Base-by-base conservation (phyloP, 1,284 basidiomycete species). In the Pseudozyma sp. region DNA sequence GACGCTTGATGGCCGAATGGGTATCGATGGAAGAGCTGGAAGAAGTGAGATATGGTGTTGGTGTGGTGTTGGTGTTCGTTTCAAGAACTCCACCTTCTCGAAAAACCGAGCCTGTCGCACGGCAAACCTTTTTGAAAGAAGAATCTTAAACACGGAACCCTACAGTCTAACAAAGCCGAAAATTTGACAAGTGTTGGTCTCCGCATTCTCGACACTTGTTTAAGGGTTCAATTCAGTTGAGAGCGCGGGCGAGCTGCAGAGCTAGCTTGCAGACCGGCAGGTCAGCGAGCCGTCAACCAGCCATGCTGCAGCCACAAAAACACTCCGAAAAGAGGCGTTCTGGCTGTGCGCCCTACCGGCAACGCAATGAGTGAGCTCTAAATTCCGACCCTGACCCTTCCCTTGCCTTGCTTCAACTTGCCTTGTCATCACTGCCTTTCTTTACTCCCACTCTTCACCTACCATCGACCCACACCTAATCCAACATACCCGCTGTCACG, bases 191-290 rank as follows among this genome's bases (percentile, higher is more conserved):
- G 16, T 40, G 39, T 12, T 13, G 39, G 39, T n/a, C 39, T 10
- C 18, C 9, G 43, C 14, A 25, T 9, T 36, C 4, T n/a, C 36
- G 16, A 11, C 6, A 9, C n/a, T 18, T 21, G 38, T 59, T 50
- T 50, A 59, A 59, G 57, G 57, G 57, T 59, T 59, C 57, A 59
- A 16, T 35, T 14, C 31, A n/a, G 9, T 21, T 11, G 19, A 19
- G 13, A 58, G 56, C 56, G 40, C 39, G 39, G 56, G n/a, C 56
- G 47, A 43, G 19, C 18, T 45, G 6, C 25, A 31, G 25, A 31
- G 25, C n/a, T 31, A 31, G 25, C 25, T 31, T 31, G 25, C 25
- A 31, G 12, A 40, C 4, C 39, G 39, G 12, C 16, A 40, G 9
- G 39, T 4, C 39, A 40, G 39, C 39, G 39, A 4, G 12, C 2